Percentiles rank a stretch among this genome's conserved stretches.
phyloP scores from a whole-genome alignment of 371 early-diverging fungal genomes.

The Lichtheimia ramosa region DNA sequence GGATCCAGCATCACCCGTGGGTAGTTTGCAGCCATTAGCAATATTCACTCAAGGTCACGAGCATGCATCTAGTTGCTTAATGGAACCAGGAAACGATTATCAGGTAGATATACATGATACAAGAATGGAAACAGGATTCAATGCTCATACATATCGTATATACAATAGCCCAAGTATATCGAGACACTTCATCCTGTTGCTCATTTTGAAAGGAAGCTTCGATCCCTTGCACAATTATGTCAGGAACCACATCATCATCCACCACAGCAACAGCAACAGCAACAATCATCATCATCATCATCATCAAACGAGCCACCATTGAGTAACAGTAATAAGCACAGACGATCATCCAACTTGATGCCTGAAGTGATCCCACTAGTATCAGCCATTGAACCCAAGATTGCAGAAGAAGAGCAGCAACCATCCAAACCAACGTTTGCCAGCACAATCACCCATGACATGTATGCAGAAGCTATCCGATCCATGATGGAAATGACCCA shows the following conservation, averaged over 20 bases:
- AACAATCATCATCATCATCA: too few species aligned
- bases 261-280: neutral
- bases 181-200: slow-evolving; percentile 43
- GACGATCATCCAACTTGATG: neutral
- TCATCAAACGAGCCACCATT: too few species aligned
- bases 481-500: slow-evolving; percentile 26
- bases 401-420: neutral
- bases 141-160: slow-evolving; percentile 2
- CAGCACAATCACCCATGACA: slow-evolving; percentile 30
- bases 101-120: slow-evolving; percentile 7
- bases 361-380: slow-evolving; percentile 30
- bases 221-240: slow-evolving; percentile 44
- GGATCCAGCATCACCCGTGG: neutral
- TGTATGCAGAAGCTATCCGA: slow-evolving; percentile 38
- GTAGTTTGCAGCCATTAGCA: slow-evolving; percentile 10
- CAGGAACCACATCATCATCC: slow-evolving; percentile 22
- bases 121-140: neutral
- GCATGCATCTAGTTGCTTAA: neutral
- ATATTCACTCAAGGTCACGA: slow-evolving; percentile 18
- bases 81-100: slow-evolving; percentile 11
- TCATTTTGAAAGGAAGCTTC: slow-evolving; percentile 39
- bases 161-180: slow-evolving; percentile 34
- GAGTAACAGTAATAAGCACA: too few species aligned
- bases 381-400: slow-evolving; percentile 28
- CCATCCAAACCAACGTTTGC: slow-evolving; percentile 16